Evolutionary conservation across 163 green algal species (phyloP), one percentile per base, ranked within the genome.

Genomic region (Chlorella variabilis): DNA sequence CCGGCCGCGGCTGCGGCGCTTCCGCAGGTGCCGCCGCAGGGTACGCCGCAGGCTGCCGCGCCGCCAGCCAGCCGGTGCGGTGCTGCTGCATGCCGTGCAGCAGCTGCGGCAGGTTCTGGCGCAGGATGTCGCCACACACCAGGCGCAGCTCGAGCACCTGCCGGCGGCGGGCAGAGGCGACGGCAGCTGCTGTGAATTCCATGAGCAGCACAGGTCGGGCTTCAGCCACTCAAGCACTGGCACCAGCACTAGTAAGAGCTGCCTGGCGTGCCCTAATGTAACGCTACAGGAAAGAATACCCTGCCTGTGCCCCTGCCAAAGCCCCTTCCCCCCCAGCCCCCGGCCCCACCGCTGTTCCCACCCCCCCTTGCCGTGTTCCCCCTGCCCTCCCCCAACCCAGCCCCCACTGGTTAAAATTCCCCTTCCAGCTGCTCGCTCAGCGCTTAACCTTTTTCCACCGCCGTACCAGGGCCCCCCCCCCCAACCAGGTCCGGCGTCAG

Each of bases 381-480:
- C n/a, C n/a, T n/a, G n/a, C n/a, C n/a, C n/a, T n/a, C n/a, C n/a
- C n/a, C n/a, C n/a, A n/a, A n/a, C n/a, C n/a, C n/a, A n/a, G 51
- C 9, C 8, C 59, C 56, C 34, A 80, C 78, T 70, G 87, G 6
- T 4, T 42, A 56, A 70, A 95, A 93, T 75, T 93, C 87, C 11
- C 88, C 67, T 15, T 51, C 31, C 71, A 98, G 90, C 23, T 84
- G 76, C 25, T 85, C 87, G 31, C 87, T 86, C n/a, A 98, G 83
- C 27, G 80, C 84, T 80, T 97, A 88, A 80, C 97, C 95, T 86
- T 99, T 99, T 85, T 99, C 96, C 20, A 99, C 91, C 27, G 94
- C 93, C 17, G 91, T 91, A 33, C 98, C 90, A 20, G 45, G 41
- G 3, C 92, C 94, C 1, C 93, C 93, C 2, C 84, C 67, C 4